Conservation (phyloP, 306 rosid genomes). For the Senna siamea region DNA sequence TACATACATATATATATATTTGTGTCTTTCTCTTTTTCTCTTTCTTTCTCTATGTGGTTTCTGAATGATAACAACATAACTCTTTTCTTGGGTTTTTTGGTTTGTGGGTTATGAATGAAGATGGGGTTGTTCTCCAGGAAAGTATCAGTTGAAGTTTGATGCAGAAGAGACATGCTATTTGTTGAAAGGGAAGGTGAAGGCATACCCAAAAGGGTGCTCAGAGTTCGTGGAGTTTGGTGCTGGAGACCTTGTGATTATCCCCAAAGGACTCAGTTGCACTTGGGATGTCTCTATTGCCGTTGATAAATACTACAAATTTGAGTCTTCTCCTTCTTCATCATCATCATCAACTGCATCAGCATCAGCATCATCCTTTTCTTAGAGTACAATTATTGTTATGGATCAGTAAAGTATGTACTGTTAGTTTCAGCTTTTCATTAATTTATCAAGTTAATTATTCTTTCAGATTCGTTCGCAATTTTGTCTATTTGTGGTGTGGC, state of each 20-base stretch:
- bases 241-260: constrained; percentile 88
- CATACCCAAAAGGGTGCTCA: constrained; percentile 75
- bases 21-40: neutral
- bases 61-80: neutral
- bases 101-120: constrained; percentile 35
- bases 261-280: constrained; percentile 94
- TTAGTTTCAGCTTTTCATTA: neutral
- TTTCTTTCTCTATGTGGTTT: neutral
- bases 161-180: constrained; percentile 94
- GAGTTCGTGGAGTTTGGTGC: constrained; percentile 93
- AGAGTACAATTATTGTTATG: neutral
- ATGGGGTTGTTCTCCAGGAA: constrained; percentile 99
- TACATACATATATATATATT: constrained; percentile 26
- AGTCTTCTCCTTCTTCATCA: constrained; percentile 53
- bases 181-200: constrained; percentile 91
- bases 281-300: constrained; percentile 97
- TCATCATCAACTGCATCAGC: constrained; percentile 18
- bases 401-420: neutral
- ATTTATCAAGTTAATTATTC: constrained; percentile 15
- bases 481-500: constrained; percentile 20
- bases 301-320: constrained; percentile 92
- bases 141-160: constrained; percentile 85
- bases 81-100: too few species aligned
- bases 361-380: neutral
- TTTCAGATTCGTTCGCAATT: neutral